Evolutionary conservation across 2,329 filamentous ascomycete genomes (phyloP).

Genomic region (Paecilomyces fulvus): DNA sequence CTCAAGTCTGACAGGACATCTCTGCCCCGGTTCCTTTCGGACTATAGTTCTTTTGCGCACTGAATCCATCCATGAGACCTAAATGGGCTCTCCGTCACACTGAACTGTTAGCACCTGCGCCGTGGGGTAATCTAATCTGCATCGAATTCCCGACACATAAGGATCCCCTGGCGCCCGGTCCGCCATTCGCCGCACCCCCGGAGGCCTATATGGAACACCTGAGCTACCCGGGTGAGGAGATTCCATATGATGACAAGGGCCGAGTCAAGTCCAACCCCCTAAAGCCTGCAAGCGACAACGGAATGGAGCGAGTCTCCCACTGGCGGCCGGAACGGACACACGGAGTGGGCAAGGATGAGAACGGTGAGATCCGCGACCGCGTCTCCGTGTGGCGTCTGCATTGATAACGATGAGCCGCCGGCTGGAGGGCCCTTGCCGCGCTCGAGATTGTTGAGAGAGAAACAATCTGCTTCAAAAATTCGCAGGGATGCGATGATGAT

Average conservation of each 20-base stretch:
- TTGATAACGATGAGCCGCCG: not conserved
- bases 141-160: constrained; percentile 75
- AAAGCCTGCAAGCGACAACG: constrained; percentile 31
- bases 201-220: constrained; percentile 66
- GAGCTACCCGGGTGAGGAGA: constrained; percentile 57
- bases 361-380: constrained; percentile 34
- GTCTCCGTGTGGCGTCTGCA: constrained; percentile 36
- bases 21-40: constrained; percentile 1
- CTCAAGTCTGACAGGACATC: not conserved
- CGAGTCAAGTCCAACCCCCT: constrained; percentile 42
- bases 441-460: not conserved
- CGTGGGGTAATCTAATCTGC: constrained; percentile 47
- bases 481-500: not conserved
- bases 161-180: constrained; percentile 55
- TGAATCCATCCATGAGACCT: constrained; percentile 47
- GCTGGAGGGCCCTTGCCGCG: not conserved
- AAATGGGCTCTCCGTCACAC: constrained; percentile 50
- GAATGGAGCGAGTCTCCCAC: constrained; percentile 42
- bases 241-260: constrained; percentile 52
- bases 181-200: constrained; percentile 63
- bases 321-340: constrained; percentile 51
- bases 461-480: not conserved
- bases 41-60: constrained; percentile 52
- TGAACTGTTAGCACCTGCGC: constrained; percentile 42
- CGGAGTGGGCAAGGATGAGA: constrained; percentile 40